Base-by-base conservation (phyloP, 768 basidiomycete species). In the Pisolithus albus region DNA sequence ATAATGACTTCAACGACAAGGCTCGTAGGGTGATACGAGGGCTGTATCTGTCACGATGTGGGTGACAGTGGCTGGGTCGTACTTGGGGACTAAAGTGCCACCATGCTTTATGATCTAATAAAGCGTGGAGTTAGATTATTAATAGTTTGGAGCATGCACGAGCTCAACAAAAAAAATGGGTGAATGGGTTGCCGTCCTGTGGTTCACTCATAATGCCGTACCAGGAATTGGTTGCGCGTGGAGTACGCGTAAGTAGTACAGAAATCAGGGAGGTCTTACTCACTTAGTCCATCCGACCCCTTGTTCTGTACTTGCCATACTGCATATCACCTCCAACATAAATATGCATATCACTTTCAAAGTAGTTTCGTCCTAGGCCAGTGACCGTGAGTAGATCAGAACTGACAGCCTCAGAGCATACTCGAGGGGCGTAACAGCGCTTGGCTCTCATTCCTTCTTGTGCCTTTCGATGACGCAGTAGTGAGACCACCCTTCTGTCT, bases 71-170 rank as follows among this genome's bases (percentile, higher is more conserved):
- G 59, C 54, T 3, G 79, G 68, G 55, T 89, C 81, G 58, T 78
- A 90, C 34, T 59, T 69, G 2, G 84, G 75, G 37, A 79, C 65
- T 23, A 90, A 68, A 19, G 73, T 78, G 41, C 79, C 88, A 10
- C 88, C 88, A 55, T 79, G 68, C 53, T 71, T 72, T 40, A 82
- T 70, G 38, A 91, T 78, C 88, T 90, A 55, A 55, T 26, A 9
- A 5, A 34, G 44, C 28, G 8, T 10, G 36, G 0, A 9, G 10
- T 60, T n/a, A 64, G 56, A 19, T 41, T 26, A 21, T 9, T 47
- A n/a, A 38, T 6, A 19, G 5, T 41, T 41, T 1, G n/a, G 18
- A 41, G 40, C 8, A 21, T 18, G 6, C n/a, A 40, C 4, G n/a
- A 18, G 21, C 18, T 40, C 8, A 3, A 8, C 39, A 40, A 18